phyloP scores from a whole-genome alignment of 2,329 filamentous ascomycete species.

The Neonectria punicea region DNA sequence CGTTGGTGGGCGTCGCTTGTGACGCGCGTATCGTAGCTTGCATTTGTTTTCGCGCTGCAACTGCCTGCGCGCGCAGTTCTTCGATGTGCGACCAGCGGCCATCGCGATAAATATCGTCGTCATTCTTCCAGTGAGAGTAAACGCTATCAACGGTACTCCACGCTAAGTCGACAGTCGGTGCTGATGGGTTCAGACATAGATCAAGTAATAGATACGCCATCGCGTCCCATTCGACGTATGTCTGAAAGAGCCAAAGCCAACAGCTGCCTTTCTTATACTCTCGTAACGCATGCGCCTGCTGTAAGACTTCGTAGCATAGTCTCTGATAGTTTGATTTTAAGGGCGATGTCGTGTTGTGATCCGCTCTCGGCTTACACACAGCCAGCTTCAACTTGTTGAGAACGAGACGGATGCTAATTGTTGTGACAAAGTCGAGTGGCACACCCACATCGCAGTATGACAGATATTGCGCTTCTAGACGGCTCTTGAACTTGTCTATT shows the following conservation, averaged over 20 bases:
- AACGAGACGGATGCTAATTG: neutral
- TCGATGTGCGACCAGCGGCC: too few relatives aligned
- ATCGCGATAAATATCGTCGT: too few relatives aligned
- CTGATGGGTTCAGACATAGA: neutral
- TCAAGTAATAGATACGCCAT: slow-evolving; percentile 13
- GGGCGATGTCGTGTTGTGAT: neutral
- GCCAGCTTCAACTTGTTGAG: neutral
- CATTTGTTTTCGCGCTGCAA: neutral
- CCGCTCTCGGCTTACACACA: slow-evolving; percentile 3
- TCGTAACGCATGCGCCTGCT: slow-evolving; percentile 12
- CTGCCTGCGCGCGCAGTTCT: too few relatives aligned
- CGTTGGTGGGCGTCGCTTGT: neutral
- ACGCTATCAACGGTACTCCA: neutral
- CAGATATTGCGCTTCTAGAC: slow-evolving; percentile 5
- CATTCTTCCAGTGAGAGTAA: too few relatives aligned
- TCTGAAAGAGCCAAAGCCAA: slow-evolving; percentile 14
- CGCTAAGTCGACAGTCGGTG: neutral
- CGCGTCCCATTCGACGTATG: slow-evolving; percentile 12
- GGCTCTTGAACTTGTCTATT: neutral
- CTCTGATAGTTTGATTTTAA: neutral
- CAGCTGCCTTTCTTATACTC: slow-evolving; percentile 14
- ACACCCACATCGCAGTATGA: slow-evolving; percentile 1
- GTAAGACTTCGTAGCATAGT: slow-evolving; percentile 21
- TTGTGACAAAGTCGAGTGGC: slow-evolving; percentile 14
- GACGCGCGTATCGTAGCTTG: neutral